Percentiles rank a stretch among this genome's conserved stretches.
phyloP scores from a whole-genome alignment of 495 filamentous ascomycete species.

The Lasiosphaeriaceae sp. region DNA sequence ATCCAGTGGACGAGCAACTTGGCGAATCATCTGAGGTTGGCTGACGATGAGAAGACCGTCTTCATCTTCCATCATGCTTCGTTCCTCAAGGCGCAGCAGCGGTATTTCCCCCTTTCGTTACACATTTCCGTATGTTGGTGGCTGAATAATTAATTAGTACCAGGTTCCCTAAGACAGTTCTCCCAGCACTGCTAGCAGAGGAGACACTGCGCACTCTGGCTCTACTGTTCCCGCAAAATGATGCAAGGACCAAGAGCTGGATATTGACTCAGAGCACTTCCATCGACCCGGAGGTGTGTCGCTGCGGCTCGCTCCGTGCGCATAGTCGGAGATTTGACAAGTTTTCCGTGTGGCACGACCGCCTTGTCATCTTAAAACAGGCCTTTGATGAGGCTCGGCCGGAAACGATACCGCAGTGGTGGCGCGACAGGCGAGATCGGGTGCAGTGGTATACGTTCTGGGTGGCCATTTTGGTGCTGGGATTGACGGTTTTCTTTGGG shows the following conservation, averaged over 20 bases:
- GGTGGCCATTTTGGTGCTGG: not conserved
- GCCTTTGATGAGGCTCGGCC: constrained; percentile 2
- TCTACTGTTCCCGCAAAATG: not conserved
- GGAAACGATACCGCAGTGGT: not conserved
- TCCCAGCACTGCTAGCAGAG: too few species aligned
- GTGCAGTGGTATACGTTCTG: constrained; percentile 4
- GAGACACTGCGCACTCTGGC: not conserved
- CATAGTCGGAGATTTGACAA: not conserved
- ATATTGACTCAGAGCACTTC: too few species aligned
- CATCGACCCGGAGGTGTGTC: not conserved
- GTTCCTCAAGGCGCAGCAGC: not conserved
- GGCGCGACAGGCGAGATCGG: not conserved
- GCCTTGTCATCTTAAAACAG: not conserved
- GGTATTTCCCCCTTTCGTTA: not conserved
- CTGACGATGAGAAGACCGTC: not conserved
- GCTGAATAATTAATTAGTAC: not conserved
- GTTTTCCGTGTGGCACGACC: constrained; percentile 1
- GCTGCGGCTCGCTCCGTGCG: not conserved
- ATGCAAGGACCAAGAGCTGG: not conserved
- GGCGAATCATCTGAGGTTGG: not conserved
- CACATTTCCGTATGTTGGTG: not conserved
- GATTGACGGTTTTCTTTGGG: not conserved
- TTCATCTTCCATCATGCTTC: not conserved
- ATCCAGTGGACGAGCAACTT: not conserved
- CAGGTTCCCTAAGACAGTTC: too few species aligned